Conservation (phyloP, 1,139 yeast species). For the Suhomyces chickasaworum region DNA sequence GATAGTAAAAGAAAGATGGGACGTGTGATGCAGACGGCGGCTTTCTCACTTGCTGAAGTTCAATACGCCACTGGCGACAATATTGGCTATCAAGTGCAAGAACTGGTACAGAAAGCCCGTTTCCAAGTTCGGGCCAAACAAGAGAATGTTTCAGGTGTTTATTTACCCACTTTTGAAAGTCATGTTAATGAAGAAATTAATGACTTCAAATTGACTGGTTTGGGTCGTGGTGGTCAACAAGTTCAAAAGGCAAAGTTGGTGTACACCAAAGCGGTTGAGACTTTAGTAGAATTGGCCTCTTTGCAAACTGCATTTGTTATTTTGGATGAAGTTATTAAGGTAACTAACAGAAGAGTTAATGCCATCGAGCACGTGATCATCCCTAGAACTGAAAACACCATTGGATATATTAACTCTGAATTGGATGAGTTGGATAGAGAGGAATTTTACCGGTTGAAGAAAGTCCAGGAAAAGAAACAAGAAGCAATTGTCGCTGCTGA, state of each 20-base stretch:
- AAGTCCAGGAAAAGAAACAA: conserved; percentile 96
- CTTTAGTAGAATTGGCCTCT: conserved; percentile 92
- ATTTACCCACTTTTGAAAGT: conserved; percentile 88
- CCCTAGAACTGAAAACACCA: conserved; percentile 96
- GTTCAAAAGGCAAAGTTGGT: conserved; percentile 93
- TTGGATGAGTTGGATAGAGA: conserved; percentile 97
- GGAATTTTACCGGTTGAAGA: conserved; percentile 93
- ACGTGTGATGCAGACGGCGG: conserved; percentile 96
- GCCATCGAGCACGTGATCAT: conserved; percentile 98
- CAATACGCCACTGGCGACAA: conserved; percentile 96
- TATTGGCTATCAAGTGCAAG: conserved; percentile 93
- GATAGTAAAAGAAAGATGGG: conserved; percentile 98
- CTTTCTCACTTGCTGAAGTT: conserved; percentile 95
- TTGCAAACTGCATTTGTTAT: conserved; percentile 94
- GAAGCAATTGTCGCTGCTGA: conserved; percentile 69
- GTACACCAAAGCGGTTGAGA: conserved; percentile 93
- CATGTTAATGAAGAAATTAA: conserved; percentile 81
- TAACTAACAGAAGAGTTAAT: conserved; percentile 96
- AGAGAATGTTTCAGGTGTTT: conserved; percentile 95
- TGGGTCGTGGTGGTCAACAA: conserved; percentile 98
- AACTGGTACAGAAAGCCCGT: conserved; percentile 86
- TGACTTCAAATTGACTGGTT: conserved; percentile 93
- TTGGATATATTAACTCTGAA: conserved; percentile 88
- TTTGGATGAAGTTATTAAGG: conserved; percentile 95
- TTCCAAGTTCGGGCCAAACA: conserved; percentile 90